Evolutionary conservation across 1,284 basidiomycete genomes (phyloP).

Genomic region (Fistulinella cinereoalba): DNA sequence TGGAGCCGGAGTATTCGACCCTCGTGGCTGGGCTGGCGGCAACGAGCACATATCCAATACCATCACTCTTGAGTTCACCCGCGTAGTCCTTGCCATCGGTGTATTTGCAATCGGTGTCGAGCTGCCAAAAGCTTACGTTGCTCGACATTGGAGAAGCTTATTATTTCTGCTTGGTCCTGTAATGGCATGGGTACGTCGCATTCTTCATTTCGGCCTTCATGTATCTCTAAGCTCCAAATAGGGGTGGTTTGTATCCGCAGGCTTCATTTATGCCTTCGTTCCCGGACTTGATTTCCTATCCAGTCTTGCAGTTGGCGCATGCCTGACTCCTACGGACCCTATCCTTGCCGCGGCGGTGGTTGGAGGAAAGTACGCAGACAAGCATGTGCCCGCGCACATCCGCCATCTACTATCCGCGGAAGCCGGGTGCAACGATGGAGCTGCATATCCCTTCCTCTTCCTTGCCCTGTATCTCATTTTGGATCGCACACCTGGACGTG

Average conservation of each 20-base stretch:
- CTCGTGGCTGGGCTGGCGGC: slow-evolving; percentile 74
- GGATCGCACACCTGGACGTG: slow-evolving; percentile 58
- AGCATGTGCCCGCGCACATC: slow-evolving; percentile 95
- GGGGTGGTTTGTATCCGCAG: slow-evolving; percentile 92
- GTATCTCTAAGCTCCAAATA: slow-evolving; percentile 28
- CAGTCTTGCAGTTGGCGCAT: slow-evolving; percentile 86
- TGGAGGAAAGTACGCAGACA: slow-evolving; percentile 97
- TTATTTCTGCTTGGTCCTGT: slow-evolving; percentile 85
- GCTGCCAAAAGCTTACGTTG: slow-evolving; percentile 90
- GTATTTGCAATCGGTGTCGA: slow-evolving; percentile 99
- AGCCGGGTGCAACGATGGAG: slow-evolving; percentile 91
- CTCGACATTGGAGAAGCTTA: slow-evolving; percentile 86
- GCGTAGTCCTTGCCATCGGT: slow-evolving; percentile 95
- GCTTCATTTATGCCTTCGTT: slow-evolving; percentile 85
- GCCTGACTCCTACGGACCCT: slow-evolving; percentile 96
- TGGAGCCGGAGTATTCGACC: slow-evolving; percentile 83
- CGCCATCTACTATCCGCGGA: slow-evolving; percentile 90
- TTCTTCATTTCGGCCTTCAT: slow-evolving; percentile 10
- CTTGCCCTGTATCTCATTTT: slow-evolving; percentile 89
- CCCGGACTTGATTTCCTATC: slow-evolving; percentile 86
- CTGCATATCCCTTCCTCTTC: slow-evolving; percentile 95
- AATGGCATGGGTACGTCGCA: slow-evolving; percentile 77
- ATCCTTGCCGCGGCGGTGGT: slow-evolving; percentile 88
- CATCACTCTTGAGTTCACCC: slow-evolving; percentile 87
- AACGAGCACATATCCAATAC: slow-evolving; percentile 54